Evolutionary conservation across 2,329 filamentous ascomycete genomes (phyloP).

Genomic region (Penicillium sp.): DNA sequence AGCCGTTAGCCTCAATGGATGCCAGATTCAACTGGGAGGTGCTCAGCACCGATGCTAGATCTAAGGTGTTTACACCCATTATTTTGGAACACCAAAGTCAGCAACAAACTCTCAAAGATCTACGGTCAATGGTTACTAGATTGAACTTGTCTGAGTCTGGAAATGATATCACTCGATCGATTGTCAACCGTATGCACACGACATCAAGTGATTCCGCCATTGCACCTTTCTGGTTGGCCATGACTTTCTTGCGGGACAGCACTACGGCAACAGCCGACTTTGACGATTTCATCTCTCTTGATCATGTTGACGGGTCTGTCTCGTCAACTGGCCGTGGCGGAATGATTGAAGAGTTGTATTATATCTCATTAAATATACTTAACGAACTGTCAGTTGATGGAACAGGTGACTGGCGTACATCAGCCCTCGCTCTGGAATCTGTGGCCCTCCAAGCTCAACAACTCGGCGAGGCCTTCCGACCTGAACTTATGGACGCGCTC

Average conservation of each 20-base stretch:
- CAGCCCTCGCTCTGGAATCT: slow-evolving; percentile 78
- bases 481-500: slow-evolving; percentile 84
- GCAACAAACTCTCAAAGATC: slow-evolving; percentile 59
- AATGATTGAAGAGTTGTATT: slow-evolving; percentile 49
- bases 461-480: slow-evolving; percentile 67
- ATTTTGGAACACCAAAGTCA: slow-evolving; percentile 67
- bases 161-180: slow-evolving; percentile 58
- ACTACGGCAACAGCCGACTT: slow-evolving; percentile 52
- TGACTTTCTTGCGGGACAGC: slow-evolving; percentile 66
- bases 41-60: slow-evolving; percentile 22
- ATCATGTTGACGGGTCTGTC: slow-evolving; percentile 34
- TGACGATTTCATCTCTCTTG: slow-evolving; percentile 66
- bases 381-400: slow-evolving; percentile 41
- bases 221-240: slow-evolving; percentile 76
- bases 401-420: slow-evolving; percentile 65
- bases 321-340: slow-evolving; percentile 29
- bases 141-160: slow-evolving; percentile 49
- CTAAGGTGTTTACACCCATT: slow-evolving; percentile 57
- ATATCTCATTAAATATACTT: slow-evolving; percentile 42
- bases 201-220: slow-evolving; percentile 61
- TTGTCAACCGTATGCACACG: slow-evolving; percentile 64
- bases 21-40: slow-evolving; percentile 31
- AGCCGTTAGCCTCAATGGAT: slow-evolving; percentile 27
- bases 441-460: slow-evolving; percentile 72
- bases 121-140: slow-evolving; percentile 61